These are phyloP conservation scores for Debaryomyces nepalensis DNA, from an alignment of 1,139 yeast genomes.

Conservation along the genomic window DNA sequence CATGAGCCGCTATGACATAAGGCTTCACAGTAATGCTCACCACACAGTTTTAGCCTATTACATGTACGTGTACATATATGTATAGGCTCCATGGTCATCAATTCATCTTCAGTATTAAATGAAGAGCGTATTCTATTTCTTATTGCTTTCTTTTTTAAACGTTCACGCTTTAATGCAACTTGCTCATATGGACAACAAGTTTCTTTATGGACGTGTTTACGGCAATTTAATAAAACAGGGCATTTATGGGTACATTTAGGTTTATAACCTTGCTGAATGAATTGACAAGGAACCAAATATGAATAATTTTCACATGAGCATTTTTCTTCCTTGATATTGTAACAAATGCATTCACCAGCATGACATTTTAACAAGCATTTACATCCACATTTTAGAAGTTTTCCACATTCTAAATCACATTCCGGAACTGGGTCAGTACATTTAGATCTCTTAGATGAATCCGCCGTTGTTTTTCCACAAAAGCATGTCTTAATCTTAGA, in stretches of 20 bases:
- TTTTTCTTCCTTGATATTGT: constrained; percentile 43
- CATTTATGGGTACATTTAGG: constrained; percentile 81
- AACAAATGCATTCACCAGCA: constrained; percentile 76
- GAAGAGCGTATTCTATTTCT: constrained; percentile 44
- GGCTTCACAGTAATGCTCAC: constrained; percentile 71
- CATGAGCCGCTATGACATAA: constrained; percentile 87
- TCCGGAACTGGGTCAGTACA: constrained; percentile 82
- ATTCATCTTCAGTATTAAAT: constrained; percentile 43
- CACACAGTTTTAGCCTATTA: constrained; percentile 69
- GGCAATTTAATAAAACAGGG: constrained; percentile 74
- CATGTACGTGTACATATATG: constrained; percentile 81
- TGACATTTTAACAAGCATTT: constrained; percentile 73
- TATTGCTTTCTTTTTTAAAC: constrained; percentile 55
- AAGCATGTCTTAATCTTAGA: constrained; percentile 64
- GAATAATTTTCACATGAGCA: constrained; percentile 57
- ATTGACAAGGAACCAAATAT: constrained; percentile 67
- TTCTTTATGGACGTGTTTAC: constrained; percentile 75
- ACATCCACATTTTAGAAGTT: constrained; percentile 72
- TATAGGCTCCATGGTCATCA: constrained; percentile 68
- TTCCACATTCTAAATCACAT: constrained; percentile 69
- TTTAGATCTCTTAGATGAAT: constrained; percentile 40
- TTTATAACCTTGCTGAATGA: constrained; percentile 49
- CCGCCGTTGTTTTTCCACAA: constrained; percentile 63
- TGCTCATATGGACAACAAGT: constrained; percentile 75
- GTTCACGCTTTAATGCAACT: constrained; percentile 64